A percentile compares a stretch with the other conserved stretches of the same genome.
phyloP scores from a whole-genome alignment of 2,329 filamentous ascomycete genomes.

The Ascochyta viciae-villosae region DNA sequence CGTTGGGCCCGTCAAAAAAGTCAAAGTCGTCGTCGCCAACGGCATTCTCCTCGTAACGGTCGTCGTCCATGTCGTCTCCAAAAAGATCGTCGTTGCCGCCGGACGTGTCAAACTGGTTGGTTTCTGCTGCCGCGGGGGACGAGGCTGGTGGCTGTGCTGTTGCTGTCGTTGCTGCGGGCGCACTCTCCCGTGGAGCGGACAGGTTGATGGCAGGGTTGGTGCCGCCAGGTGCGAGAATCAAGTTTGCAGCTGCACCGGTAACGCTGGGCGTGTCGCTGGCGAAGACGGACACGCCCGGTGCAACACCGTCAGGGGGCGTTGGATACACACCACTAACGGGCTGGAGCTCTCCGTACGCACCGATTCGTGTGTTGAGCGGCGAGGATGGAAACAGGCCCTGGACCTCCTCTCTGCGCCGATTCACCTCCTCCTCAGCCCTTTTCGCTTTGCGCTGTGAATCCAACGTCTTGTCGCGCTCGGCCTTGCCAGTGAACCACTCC shows the following conservation, averaged over 20 bases:
- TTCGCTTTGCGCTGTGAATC: constrained; percentile 52
- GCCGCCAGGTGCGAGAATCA: constrained; percentile 39
- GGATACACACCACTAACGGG: constrained; percentile 49
- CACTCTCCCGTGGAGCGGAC: constrained; percentile 36
- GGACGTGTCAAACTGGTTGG: constrained; percentile 32
- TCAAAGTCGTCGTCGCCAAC: constrained; percentile 85
- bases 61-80: constrained; percentile 69
- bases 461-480: constrained; percentile 43
- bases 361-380: constrained; percentile 45
- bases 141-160: constrained; percentile 26
- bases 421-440: constrained; percentile 57
- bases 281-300: constrained; percentile 38
- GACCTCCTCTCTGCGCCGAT: constrained; percentile 40
- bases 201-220: constrained; percentile 44
- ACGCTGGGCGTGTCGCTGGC: constrained; percentile 40
- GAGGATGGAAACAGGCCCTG: constrained; percentile 44
- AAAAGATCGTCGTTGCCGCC: constrained; percentile 65
- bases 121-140: constrained; percentile 30
- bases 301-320: constrained; percentile 49
- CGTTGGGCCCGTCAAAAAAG: constrained; percentile 75
- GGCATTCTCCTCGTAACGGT: constrained; percentile 74
- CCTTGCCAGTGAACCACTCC: constrained; percentile 46
- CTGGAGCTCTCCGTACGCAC: constrained; percentile 47
- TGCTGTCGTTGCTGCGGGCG: constrained; percentile 20
- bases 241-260: constrained; percentile 32